Percentiles rank a stretch among this genome's conserved stretches.
Evolutionary conservation across 805 yeast species (phyloP).

Genomic region (Nakazawaea wyomingensis): DNA sequence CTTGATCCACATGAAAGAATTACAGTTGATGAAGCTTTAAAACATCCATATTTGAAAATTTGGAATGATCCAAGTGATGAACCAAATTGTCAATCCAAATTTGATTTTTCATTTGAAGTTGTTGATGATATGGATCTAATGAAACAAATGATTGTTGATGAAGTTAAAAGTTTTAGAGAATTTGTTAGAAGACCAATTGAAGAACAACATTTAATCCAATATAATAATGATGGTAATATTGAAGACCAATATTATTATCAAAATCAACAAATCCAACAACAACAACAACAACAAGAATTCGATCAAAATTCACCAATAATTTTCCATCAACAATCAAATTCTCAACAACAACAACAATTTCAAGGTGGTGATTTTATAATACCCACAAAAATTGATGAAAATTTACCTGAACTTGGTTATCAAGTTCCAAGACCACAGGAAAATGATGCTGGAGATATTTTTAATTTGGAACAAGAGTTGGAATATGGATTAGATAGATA

Average conservation of each 20-base stretch:
- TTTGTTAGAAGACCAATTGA: slow-evolving; percentile 74
- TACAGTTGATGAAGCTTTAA: slow-evolving; percentile 81
- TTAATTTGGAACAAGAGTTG: slow-evolving; percentile 58
- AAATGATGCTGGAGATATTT: slow-evolving; percentile 22
- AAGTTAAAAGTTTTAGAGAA: slow-evolving; percentile 71
- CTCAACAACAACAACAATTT: slow-evolving; percentile 17
- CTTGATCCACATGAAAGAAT: slow-evolving; percentile 82
- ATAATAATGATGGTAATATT: slow-evolving; percentile 14
- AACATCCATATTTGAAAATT: slow-evolving; percentile 79
- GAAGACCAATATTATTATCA: slow-evolving; percentile 17
- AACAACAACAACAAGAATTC: slow-evolving; percentile 16
- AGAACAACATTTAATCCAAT: slow-evolving; percentile 35
- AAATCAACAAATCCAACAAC: slow-evolving; percentile 20
- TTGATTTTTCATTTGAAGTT: slow-evolving; percentile 84
- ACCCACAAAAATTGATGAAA: slow-evolving; percentile 40
- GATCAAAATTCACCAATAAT: slow-evolving; percentile 17
- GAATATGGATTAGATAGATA: slow-evolving; percentile 64
- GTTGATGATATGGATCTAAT: slow-evolving; percentile 73
- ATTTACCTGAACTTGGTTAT: slow-evolving; percentile 35
- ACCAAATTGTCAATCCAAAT: slow-evolving; percentile 72
- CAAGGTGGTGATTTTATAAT: slow-evolving; percentile 29
- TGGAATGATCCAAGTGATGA: slow-evolving; percentile 97
- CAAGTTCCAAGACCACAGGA: slow-evolving; percentile 64
- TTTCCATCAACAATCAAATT: slow-evolving; percentile 17
- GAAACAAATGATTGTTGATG: slow-evolving; percentile 74